A percentile compares a stretch with the other conserved stretches of the same genome.
These are phyloP conservation scores for Camellia granthamiana DNA, from an alignment of 148 eudicot genomes.

Conservation along the genomic window DNA sequence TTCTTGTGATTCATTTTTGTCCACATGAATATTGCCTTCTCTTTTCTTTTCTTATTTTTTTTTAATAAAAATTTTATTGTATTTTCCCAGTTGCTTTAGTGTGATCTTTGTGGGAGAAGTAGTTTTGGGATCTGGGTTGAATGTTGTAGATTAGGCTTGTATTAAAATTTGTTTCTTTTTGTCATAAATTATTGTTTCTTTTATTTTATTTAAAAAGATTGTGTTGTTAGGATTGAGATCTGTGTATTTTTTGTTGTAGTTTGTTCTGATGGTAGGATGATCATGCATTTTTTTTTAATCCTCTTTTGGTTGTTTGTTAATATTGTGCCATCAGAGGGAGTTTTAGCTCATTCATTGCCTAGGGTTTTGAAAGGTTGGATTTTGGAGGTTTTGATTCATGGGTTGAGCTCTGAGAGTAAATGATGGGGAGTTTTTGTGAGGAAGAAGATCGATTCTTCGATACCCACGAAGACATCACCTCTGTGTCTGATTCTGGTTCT, in stretches of 20 bases:
- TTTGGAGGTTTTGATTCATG: slow-evolving; percentile 55
- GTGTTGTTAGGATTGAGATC: slow-evolving; percentile 46
- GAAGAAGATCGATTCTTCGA: slow-evolving; percentile 59
- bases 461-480: slow-evolving; percentile 53
- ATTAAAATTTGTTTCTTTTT: not conserved
- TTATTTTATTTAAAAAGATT: slow-evolving; percentile 5
- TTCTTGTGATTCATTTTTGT: not conserved
- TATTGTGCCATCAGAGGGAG: slow-evolving; percentile 18
- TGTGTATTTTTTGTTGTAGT: slow-evolving; percentile 27
- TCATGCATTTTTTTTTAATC: slow-evolving; percentile 24
- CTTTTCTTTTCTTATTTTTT: no score
- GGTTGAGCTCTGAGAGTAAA: slow-evolving; percentile 47
- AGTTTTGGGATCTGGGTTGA: slow-evolving; percentile 12
- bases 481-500: slow-evolving; percentile 9
- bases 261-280: slow-evolving; percentile 31
- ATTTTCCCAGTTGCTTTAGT: not conserved
- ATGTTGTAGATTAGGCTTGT: not conserved
- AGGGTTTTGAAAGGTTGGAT: slow-evolving; percentile 37
- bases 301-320: slow-evolving; percentile 26
- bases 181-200: not conserved
- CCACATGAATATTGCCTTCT: not conserved
- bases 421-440: slow-evolving; percentile 50
- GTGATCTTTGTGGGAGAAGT: slow-evolving; percentile 17
- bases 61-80: not conserved
- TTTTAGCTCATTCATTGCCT: slow-evolving; percentile 43